phyloP scores from a whole-genome alignment of 2,329 filamentous ascomycete species.

The Monosporascus sp. region DNA sequence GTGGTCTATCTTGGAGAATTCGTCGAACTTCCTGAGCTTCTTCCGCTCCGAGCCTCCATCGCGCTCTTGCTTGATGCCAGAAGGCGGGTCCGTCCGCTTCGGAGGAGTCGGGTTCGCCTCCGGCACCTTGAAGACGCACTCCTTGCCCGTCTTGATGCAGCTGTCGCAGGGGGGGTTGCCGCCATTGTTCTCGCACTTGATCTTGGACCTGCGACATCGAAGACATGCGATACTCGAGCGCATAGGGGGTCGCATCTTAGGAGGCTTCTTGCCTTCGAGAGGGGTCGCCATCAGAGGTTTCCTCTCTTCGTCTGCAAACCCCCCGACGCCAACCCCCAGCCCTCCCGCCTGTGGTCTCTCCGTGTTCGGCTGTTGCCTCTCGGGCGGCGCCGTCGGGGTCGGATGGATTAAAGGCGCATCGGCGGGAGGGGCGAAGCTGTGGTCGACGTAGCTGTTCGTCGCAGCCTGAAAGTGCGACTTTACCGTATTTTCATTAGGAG shows the following conservation, averaged over 20 bases:
- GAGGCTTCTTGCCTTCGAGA: constrained; percentile 36
- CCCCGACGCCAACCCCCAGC: constrained; percentile 16
- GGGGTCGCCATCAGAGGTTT: constrained; percentile 27
- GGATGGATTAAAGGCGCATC: constrained; percentile 24
- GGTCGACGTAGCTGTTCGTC: constrained; percentile 33
- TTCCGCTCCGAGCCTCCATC: constrained; percentile 46
- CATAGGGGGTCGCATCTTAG: constrained; percentile 50
- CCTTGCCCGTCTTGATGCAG: constrained; percentile 65
- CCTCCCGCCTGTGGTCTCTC: constrained; percentile 17
- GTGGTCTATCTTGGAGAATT: constrained; percentile 34
- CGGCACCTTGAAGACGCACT: constrained; percentile 62
- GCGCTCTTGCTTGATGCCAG: constrained; percentile 34
- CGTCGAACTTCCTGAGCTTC: constrained; percentile 39
- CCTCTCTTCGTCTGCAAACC: constrained; percentile 25
- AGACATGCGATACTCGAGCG: constrained; percentile 76
- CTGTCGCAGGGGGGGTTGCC: constrained; percentile 67
- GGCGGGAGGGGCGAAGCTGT: constrained; percentile 26
- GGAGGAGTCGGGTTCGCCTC: constrained; percentile 37
- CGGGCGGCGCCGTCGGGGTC: constrained; percentile 19
- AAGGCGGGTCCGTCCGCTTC: constrained; percentile 37
- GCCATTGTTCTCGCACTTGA: constrained; percentile 80
- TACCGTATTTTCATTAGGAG: constrained; percentile 31
- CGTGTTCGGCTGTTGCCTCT: constrained; percentile 20
- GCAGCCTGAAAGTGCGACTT: constrained; percentile 25
- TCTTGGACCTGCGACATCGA: constrained; percentile 73